A percentile compares a stretch with the other conserved stretches of the same genome.
Evolutionary conservation across 225 moss, liverwort and hornwort genomes (phyloP).

Genomic region (Ulota crispa): DNA sequence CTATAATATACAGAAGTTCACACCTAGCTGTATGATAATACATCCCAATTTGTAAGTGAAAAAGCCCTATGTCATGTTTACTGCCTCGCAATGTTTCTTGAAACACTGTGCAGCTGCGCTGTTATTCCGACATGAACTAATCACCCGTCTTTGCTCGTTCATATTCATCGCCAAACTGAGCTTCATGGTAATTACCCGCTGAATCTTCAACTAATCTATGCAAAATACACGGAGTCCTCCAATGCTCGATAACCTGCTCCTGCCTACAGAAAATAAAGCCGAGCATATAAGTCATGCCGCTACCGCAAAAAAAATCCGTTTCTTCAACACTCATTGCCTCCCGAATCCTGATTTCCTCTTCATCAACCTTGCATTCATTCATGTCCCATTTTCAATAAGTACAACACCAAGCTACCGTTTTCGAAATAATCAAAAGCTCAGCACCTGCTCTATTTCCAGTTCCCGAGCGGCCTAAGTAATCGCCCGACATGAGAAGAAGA

Average conservation of each 20-base stretch:
- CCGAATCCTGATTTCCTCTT: background rate
- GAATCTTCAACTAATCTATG: background rate
- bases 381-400: background rate
- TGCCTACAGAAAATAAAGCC: background rate
- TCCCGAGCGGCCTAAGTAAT: constrained; percentile 5
- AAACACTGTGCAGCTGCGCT: background rate
- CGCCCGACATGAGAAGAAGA: background rate
- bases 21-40: constrained; percentile 22
- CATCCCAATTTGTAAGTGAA: constrained; percentile 22
- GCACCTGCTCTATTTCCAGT: background rate
- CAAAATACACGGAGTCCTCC: background rate
- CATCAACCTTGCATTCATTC: constrained; percentile 5
- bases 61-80: background rate
- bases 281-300: background rate
- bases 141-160: constrained; percentile 7
- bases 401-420: background rate
- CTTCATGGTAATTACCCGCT: background rate
- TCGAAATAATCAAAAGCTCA: background rate
- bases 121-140: constrained; percentile 2
- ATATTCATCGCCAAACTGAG: constrained; percentile 15
- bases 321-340: background rate
- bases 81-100: constrained; percentile 6
- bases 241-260: constrained; percentile 21
- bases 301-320: background rate
- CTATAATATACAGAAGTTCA: constrained; percentile 28